These are phyloP conservation scores for Tulasnella sp. DNA, from an alignment of 768 basidiomycete species.

Conservation along the genomic window DNA sequence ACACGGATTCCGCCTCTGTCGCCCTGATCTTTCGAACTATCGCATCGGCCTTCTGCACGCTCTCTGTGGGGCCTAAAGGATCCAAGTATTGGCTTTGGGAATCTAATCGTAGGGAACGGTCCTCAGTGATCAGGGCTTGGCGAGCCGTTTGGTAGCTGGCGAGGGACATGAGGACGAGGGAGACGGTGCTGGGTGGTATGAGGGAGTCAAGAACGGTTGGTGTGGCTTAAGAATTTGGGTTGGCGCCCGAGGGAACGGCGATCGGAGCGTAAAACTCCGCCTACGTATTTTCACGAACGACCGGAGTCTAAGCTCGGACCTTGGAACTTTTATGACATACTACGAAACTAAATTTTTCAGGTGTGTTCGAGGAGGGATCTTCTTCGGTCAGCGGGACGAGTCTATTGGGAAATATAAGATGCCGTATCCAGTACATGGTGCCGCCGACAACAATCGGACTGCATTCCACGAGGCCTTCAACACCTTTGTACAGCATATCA, in stretches of 20 bases:
- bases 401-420: slow-evolving; percentile 56
- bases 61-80: slow-evolving; percentile 45
- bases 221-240: too few relatives aligned
- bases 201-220: neutral
- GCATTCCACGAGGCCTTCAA: neutral
- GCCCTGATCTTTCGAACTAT: slow-evolving; percentile 60
- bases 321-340: too few relatives aligned
- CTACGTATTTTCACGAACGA: too few relatives aligned
- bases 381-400: slow-evolving; percentile 42
- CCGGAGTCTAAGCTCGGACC: too few relatives aligned
- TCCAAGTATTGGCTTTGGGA: slow-evolving; percentile 39
- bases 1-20: slow-evolving; percentile 59
- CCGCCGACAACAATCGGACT: slow-evolving; percentile 94
- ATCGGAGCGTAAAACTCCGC: too few relatives aligned
- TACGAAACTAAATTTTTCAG: too few relatives aligned
- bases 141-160: slow-evolving; percentile 35
- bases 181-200: neutral
- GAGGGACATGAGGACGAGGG: neutral
- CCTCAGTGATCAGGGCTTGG: slow-evolving; percentile 45
- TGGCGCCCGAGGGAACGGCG: too few relatives aligned
- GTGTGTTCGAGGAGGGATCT: neutral
- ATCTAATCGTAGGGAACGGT: slow-evolving; percentile 60
- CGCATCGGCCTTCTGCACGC: slow-evolving; percentile 54
- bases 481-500: neutral
- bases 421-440: neutral